Base-by-base conservation (phyloP, 2,329 filamentous ascomycete species). In the Herpomyces periplanetae region DNA sequence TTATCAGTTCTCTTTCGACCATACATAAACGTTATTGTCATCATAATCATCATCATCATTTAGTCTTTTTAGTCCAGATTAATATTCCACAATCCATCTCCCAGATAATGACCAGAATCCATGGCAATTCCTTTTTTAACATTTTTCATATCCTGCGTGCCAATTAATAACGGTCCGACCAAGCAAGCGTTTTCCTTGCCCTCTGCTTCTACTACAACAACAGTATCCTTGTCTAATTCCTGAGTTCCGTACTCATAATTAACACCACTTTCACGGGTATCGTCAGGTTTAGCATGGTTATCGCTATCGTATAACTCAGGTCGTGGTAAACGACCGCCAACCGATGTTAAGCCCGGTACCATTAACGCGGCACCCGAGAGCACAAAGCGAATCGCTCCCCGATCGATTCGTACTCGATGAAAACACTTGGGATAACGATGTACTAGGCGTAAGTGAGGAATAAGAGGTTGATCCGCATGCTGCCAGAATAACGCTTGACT, bases 371-470 rank as follows among this genome's bases (percentile, higher is more conserved):
- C 80, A 17, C 80, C 80, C 1, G 59, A 66, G 2, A 96, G 53
- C 11, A 96, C 75, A 42, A 96, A 96, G 24, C 80, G 66, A 33
- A 96, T 91, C 3, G 80, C 80, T 25, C 80, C 80, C 19, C 80
- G 57, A 39, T 96, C 80, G 37, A 91, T 85, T 23, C 73, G 62
- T 22, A 96, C 49, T 20, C 55, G 62, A 8, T 65, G 60, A 37
- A 96, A 75, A 23, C 57, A 63, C 28, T 56, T 45, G 5, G 80
- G 80, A 43, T 75, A 91, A 29, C 62, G 54, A 47, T 96, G 80
- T 14, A 96, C 57, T 31, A 91, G 57, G 18, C 53, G 53, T 6
- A 96, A 58, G 39, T 91, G 80, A 1, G 80, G 80, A 23, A 88
- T 51, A 22, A 87, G 51, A 3, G 59, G 52, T 30, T 61, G 54